Evolutionary conservation across 129 eudicot species (phyloP).

Genomic region (Arctium minus): DNA sequence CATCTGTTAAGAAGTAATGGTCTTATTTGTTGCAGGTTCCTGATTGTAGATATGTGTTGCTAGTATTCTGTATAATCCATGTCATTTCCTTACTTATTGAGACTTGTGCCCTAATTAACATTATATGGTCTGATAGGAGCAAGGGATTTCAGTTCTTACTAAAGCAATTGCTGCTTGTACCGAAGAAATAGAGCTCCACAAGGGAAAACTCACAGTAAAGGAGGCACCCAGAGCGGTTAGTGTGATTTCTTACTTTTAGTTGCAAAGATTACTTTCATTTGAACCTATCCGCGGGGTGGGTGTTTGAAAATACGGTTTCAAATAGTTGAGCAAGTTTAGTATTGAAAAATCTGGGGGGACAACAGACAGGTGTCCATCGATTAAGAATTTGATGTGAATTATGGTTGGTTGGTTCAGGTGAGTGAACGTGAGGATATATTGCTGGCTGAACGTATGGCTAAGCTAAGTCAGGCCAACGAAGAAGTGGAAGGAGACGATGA

Average conservation of each 20-base stretch:
- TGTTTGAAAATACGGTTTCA: too few species aligned
- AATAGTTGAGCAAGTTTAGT: neutral
- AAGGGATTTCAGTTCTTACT: slow-evolving; percentile 70
- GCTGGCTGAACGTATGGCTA: slow-evolving; percentile 75
- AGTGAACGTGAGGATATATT: slow-evolving; percentile 93
- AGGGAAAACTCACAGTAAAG: slow-evolving; percentile 74
- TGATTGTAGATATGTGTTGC: neutral
- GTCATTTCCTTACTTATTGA: neutral
- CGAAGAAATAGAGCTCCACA: slow-evolving; percentile 64
- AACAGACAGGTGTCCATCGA: too few species aligned
- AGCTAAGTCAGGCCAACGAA: slow-evolving; percentile 60
- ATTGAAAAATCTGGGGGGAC: too few species aligned
- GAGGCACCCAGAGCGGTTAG: slow-evolving; percentile 89
- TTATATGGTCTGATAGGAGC: slow-evolving; percentile 49
- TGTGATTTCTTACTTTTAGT: neutral
- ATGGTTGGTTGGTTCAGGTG: slow-evolving; percentile 53
- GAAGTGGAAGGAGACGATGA: slow-evolving; percentile 82
- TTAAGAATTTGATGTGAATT: neutral
- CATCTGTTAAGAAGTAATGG: neutral
- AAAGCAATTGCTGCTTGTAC: slow-evolving; percentile 81
- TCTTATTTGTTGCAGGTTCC: neutral
- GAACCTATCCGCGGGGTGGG: neutral
- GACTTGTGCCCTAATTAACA: neutral
- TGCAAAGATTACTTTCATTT: neutral
- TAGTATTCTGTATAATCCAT: neutral